phyloP scores from a whole-genome alignment of 192 early-diverging fungal species.

The Dissophora ornata region DNA sequence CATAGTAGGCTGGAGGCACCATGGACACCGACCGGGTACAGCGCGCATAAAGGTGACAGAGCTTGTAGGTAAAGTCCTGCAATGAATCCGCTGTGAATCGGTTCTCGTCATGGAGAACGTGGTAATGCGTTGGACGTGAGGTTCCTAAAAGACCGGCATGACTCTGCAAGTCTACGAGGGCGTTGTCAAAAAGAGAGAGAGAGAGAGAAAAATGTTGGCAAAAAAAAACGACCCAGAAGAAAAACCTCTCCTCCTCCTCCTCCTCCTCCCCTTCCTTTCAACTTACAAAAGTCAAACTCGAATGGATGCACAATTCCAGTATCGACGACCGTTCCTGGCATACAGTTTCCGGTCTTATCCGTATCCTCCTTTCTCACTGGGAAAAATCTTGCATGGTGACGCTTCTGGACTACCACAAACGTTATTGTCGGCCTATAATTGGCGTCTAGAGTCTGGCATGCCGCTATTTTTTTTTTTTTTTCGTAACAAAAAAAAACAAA shows the following conservation, averaged over 20 bases:
- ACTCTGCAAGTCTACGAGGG: slow-evolving; percentile 67
- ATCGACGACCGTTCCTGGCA: slow-evolving; percentile 86
- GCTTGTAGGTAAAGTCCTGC: slow-evolving; percentile 87
- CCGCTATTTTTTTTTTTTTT: no score
- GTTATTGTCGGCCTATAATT: slow-evolving; percentile 85
- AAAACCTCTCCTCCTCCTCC: no score
- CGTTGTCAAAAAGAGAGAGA: neutral
- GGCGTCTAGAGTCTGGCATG: slow-evolving; percentile 70
- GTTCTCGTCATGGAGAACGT: slow-evolving; percentile 90
- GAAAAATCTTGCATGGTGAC: slow-evolving; percentile 91
- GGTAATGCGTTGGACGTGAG: slow-evolving; percentile 92
- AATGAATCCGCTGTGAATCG: slow-evolving; percentile 80
- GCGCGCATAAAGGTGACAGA: slow-evolving; percentile 91
- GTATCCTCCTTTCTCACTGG: slow-evolving; percentile 67
- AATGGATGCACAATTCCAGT: slow-evolving; percentile 76
- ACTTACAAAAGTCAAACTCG: slow-evolving; percentile 83
- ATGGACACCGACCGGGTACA: slow-evolving; percentile 89
- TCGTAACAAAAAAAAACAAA: no score
- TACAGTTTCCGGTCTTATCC: slow-evolving; percentile 83
- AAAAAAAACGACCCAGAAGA: no score
- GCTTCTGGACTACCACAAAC: slow-evolving; percentile 88
- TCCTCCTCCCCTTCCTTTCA: no score
- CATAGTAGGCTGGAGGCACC: slow-evolving; percentile 92
- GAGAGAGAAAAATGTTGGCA: neutral
- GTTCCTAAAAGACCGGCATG: slow-evolving; percentile 95